Evolutionary conservation across 2,329 filamentous ascomycete species (phyloP).

Genomic region (Gaeumannomyces sp.): DNA sequence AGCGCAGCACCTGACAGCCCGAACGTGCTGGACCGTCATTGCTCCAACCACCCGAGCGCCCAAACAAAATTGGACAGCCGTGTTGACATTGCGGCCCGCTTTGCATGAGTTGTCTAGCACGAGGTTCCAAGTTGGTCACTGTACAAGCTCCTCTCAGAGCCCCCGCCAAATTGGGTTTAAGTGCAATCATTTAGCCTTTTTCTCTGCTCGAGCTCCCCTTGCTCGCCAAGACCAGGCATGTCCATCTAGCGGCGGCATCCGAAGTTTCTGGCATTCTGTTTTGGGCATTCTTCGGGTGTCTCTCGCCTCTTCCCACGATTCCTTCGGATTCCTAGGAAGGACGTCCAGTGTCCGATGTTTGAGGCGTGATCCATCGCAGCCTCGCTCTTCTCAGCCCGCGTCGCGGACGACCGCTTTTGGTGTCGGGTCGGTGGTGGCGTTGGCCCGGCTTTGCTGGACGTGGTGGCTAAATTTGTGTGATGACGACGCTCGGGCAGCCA

Average conservation of each 20-base stretch:
- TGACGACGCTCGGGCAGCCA: background rate
- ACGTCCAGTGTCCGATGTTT: background rate
- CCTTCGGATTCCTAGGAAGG: background rate
- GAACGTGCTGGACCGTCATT: too few species aligned
- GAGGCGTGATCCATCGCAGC: too few species aligned
- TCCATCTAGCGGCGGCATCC: too few species aligned
- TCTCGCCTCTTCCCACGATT: background rate
- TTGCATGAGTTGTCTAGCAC: background rate
- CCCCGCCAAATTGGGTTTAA: background rate
- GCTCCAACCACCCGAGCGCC: too few species aligned
- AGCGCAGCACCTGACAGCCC: too few species aligned
- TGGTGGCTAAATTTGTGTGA: background rate
- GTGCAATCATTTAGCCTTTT: background rate
- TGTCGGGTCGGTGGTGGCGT: background rate
- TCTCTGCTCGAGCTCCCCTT: background rate
- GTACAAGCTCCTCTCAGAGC: background rate
- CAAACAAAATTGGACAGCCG: background rate
- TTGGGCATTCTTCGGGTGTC: background rate
- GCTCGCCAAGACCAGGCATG: background rate
- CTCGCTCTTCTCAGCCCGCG: background rate
- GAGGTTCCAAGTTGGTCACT: too few species aligned
- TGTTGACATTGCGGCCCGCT: slow-evolving; percentile 1
- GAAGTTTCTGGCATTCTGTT: background rate
- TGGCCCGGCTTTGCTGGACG: background rate
- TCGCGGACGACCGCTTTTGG: too few species aligned